Evolutionary conservation across 228 moss, liverwort and hornwort species (phyloP), one percentile per base, ranked within the genome.

Genomic region (Sphagnum magellanicum): DNA sequence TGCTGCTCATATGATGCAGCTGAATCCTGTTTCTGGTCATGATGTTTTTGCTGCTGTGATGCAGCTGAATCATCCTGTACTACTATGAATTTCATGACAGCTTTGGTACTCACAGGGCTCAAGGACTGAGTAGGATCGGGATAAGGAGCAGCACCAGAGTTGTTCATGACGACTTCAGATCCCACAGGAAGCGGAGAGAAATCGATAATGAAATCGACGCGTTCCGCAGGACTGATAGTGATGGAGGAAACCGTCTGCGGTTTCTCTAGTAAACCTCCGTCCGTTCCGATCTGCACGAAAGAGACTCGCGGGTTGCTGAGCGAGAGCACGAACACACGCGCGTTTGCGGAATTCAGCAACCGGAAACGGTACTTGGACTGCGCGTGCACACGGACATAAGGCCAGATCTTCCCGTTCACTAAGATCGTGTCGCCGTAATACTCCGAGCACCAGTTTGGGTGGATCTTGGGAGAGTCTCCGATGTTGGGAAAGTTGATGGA

Each of bases 371-470:
- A 81, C 64, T 74, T 78, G 50, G 59, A 55, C 60, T 50, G 76
- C 0, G 79, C 67, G 4, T 55, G 50, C 9, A 85, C 84, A 4
- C 48, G n/a, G 48, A 76, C 9, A 8, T 72, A 85, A 0, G 84
- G 81, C 84, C 84, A 85, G 0, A 71, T 76, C 14, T 72, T 85
- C 6, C 84, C 84, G 47, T 85, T 85, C 0, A 81, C 84, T 9
- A 79, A 0, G 0, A 85, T 81, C 0, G 72, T 76, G 70, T 85
- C 84, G 6, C 81, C 84, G 53, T 78, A 81, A 6, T 85, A 85
- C 67, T 85, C 84, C 5, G 84, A 78, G 63, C 81, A 85, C 84
- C 84, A 85, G 8, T 72, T 53, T 0, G 84, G 81, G 50, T 85
- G 84, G 16, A 51, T 74, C 1, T 3, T 1, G 0, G 74, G 74